Evolutionary conservation across 2,329 filamentous ascomycete genomes (phyloP).

Genomic region (Orbilia javanica): DNA sequence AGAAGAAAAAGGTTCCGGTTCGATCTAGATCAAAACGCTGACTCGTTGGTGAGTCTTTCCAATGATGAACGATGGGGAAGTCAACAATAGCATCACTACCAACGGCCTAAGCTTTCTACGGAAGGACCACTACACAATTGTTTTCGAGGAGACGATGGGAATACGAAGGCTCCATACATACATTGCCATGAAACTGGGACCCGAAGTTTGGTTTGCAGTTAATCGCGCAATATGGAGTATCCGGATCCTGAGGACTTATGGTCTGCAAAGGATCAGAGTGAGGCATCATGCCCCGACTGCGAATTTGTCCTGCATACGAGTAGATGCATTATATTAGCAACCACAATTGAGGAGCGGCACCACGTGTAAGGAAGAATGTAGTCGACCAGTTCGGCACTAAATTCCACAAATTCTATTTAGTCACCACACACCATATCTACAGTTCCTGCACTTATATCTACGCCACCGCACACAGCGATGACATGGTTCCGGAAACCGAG

Average conservation of each 20-base stretch:
- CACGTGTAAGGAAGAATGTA: constrained; percentile 4
- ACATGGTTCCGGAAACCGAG: neutral
- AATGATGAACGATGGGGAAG: neutral
- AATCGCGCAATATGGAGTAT: neutral
- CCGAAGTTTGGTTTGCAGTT: neutral
- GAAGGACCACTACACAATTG: neutral
- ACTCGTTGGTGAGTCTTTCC: neutral
- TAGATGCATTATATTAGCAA: neutral
- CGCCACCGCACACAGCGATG: constrained; percentile 25
- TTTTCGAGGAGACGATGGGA: neutral
- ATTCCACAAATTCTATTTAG: neutral
- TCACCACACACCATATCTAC: neutral
- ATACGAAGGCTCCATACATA: neutral
- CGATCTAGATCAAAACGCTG: neutral
- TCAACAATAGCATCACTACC: neutral
- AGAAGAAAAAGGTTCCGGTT: constrained; percentile 1
- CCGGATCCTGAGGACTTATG: neutral
- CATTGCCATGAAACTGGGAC: neutral
- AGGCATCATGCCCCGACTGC: neutral
- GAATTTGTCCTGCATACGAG: constrained; percentile 2
- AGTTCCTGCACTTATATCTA: neutral
- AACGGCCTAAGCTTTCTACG: neutral
- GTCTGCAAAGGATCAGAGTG: neutral
- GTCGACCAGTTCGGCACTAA: constrained; percentile 6
- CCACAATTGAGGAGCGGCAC: constrained; percentile 4